phyloP scores from a whole-genome alignment of 179 eudicot genomes.

The Drosera spatulata region DNA sequence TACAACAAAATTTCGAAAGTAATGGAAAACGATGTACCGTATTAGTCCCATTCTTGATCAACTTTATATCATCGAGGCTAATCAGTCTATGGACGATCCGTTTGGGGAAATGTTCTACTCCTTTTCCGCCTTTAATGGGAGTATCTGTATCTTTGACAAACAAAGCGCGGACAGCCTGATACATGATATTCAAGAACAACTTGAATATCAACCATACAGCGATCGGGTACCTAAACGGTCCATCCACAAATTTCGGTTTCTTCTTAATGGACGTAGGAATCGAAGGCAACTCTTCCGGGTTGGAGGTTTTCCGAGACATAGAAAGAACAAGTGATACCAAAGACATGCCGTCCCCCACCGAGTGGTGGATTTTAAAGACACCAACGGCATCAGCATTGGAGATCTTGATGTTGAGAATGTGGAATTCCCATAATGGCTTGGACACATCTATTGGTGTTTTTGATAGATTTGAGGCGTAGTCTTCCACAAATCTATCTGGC shows the following conservation, averaged over 20 bases:
- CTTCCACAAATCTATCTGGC: too few species aligned
- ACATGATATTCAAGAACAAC: constrained; percentile 30
- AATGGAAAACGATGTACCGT: constrained; percentile 20
- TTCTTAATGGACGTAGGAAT: too few species aligned
- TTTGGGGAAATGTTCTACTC: constrained; percentile 20
- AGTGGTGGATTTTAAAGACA: constrained; percentile 57
- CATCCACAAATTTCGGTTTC: not conserved
- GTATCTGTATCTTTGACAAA: constrained; percentile 44
- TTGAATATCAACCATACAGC: constrained; percentile 1
- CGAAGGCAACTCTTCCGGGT: too few species aligned
- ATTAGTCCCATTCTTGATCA: constrained; percentile 46
- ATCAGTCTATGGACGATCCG: constrained; percentile 4
- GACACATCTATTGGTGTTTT: too few species aligned
- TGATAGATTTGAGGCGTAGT: too few species aligned
- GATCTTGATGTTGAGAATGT: constrained; percentile 46
- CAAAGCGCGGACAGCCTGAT: constrained; percentile 27
- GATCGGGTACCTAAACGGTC: too few species aligned
- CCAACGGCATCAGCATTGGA: constrained; percentile 31
- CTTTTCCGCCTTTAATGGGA: constrained; percentile 34
- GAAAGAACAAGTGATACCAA: constrained; percentile 55
- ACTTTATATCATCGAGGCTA: constrained; percentile 6
- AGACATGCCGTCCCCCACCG: constrained; percentile 71
- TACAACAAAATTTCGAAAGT: not conserved
- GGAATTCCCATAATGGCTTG: constrained; percentile 43
- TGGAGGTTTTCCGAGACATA: constrained; percentile 29